Evolutionary conservation across 1,284 basidiomycete species (phyloP), one percentile per base, ranked within the genome.

Genomic region (Porodaedalea pini): DNA sequence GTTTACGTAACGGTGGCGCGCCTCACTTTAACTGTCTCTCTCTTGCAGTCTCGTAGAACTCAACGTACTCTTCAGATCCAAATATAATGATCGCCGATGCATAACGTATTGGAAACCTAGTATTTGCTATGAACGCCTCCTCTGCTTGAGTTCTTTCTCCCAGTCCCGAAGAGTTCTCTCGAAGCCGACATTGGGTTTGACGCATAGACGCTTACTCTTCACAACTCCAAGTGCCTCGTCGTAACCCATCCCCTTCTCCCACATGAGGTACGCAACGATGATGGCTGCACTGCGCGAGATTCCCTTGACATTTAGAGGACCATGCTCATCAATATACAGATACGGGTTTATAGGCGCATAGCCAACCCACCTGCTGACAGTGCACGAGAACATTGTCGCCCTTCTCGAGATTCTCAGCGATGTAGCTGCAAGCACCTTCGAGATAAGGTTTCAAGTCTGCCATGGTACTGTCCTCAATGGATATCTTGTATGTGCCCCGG

Each of bases 111-210:
- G 2, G 13, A 45, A 21, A 47, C 5, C 17, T 7, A 7, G 4
- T 39, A 32, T 10, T 25, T 32, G 32, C 13, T 13, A 34, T 6
- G 15, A 47, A 29, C 15, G 29, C 7, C 45, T 47, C n/a, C n/a
- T 47, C 25, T 32, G 45, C 13, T 27, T 23, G 15, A 56, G n/a
- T 13, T 56, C 57, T 34, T 32, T 48, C 32, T 50, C 57, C 57
- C 57, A 59, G 4, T 41, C 37, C 13, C 53, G 32, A 7, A 59
- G 41, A 2, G 51, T 34, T 10, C 10, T 29, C 39, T 55, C 57
- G 29, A 85, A 84, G 5, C 83, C 86, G 10, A 81, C 70, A 64
- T 89, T 89, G 23, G 87, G 86, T 64, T 85, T 83, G 62, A 86
- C 75, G 67, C 87, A 89, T 5, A 82, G 76, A 13, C 87, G 78